phyloP scores from a whole-genome alignment of 768 basidiomycete species.

The Tricholomella constricta region DNA sequence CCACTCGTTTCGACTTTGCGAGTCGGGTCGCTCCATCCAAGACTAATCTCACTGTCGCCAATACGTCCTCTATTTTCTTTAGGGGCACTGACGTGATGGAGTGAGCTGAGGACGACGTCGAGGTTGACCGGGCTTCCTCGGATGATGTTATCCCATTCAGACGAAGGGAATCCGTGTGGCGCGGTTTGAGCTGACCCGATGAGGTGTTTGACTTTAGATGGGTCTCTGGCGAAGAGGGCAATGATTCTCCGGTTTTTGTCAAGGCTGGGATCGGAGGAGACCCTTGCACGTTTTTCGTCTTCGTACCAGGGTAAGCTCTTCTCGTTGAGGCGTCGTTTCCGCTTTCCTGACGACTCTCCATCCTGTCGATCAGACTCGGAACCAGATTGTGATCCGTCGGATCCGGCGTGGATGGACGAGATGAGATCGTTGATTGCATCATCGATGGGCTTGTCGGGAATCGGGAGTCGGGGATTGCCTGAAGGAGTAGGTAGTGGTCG shows the following conservation, averaged over 20 bases:
- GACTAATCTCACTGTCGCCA: constrained; percentile 15
- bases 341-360: too few relatives aligned
- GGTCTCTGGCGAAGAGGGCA: neutral
- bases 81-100: constrained; percentile 8
- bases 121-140: constrained; percentile 6
- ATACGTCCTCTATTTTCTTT: constrained; percentile 19
- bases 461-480: too few relatives aligned
- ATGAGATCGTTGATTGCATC: too few relatives aligned
- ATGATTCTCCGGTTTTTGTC: neutral
- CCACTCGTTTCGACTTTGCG: constrained; percentile 15
- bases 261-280: neutral
- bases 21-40: constrained; percentile 14
- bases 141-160: constrained; percentile 7
- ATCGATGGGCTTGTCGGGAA: too few relatives aligned
- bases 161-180: neutral
- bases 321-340: too few relatives aligned
- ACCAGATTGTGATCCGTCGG: too few relatives aligned
- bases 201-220: neutral
- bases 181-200: neutral
- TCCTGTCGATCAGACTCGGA: too few relatives aligned
- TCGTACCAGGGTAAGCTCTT: too few relatives aligned
- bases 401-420: too few relatives aligned
- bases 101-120: constrained; percentile 7
- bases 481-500: too few relatives aligned
- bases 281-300: too few relatives aligned